Evolutionary conservation across 768 basidiomycete genomes (phyloP).

Genomic region (Ephemerocybe angulata): DNA sequence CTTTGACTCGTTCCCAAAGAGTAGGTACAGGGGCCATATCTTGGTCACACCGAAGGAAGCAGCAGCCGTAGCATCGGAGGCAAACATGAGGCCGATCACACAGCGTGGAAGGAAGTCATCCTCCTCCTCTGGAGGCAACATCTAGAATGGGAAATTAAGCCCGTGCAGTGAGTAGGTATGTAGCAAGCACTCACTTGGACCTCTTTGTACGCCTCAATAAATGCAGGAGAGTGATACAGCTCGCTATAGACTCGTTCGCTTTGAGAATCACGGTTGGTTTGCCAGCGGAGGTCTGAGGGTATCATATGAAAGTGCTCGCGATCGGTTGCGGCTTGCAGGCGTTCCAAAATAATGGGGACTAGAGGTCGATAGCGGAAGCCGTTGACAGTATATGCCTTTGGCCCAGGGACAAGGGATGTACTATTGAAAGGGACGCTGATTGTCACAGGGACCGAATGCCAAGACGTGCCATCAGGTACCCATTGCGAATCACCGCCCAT

Average conservation of each 20-base stretch:
- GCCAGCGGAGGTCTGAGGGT: slow-evolving; percentile 13
- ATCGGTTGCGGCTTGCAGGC: neutral
- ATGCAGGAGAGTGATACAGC: slow-evolving; percentile 31
- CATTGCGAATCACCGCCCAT: neutral
- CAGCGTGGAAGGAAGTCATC: neutral
- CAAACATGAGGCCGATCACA: neutral
- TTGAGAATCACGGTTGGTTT: slow-evolving; percentile 21
- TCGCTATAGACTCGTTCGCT: slow-evolving; percentile 23
- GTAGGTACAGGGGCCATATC: too few relatives aligned
- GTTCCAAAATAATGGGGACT: neutral
- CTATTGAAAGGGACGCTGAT: slow-evolving; percentile 2
- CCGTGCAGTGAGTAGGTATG: too few relatives aligned
- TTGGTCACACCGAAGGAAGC: too few relatives aligned
- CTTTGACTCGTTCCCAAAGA: too few relatives aligned
- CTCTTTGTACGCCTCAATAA: slow-evolving; percentile 24
- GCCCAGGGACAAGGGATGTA: neutral
- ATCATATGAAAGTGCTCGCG: slow-evolving; percentile 12
- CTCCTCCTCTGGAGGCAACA: too few relatives aligned
- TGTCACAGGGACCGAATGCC: neutral
- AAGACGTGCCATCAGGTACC: neutral
- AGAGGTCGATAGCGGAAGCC: neutral
- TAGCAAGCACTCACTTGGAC: slow-evolving; percentile 17
- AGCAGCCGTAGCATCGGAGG: too few relatives aligned
- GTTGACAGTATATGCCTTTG: neutral
- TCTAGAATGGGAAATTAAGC: too few relatives aligned